Conservation (phyloP, 495 filamentous ascomycete species). For the Pyrenopolyporus hunteri region DNA sequence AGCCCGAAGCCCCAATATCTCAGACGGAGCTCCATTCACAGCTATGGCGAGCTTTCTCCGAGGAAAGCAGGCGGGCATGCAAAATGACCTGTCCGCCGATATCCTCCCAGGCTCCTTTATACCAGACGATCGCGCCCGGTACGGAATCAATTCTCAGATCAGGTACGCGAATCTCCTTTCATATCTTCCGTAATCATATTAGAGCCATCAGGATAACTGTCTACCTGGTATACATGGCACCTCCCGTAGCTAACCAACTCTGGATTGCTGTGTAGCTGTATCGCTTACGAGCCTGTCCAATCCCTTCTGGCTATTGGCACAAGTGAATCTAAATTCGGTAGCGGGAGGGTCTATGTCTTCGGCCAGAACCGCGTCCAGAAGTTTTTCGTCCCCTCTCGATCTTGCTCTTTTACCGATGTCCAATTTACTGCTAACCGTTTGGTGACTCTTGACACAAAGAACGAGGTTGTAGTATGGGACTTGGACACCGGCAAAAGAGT, state of each 20-base stretch:
- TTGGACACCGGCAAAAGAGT: conserved; percentile 64
- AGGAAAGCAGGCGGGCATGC: conserved; percentile 90
- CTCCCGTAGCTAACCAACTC: conserved; percentile 9
- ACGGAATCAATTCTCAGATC: conserved; percentile 87
- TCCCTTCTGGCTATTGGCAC: conserved; percentile 94
- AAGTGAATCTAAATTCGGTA: conserved; percentile 75
- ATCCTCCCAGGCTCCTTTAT: conserved; percentile 75
- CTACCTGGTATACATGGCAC: too few species aligned
- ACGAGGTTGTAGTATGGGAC: conserved; percentile 81
- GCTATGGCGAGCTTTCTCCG: conserved; percentile 84
- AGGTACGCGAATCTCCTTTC: conserved; percentile 49
- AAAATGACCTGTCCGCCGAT: conserved; percentile 84
- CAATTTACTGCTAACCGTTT: conserved; percentile 71
- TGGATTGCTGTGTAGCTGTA: conserved; percentile 51
- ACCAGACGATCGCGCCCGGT: conserved; percentile 82
- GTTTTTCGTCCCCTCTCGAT: conserved; percentile 70
- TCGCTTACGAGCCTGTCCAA: conserved; percentile 92
- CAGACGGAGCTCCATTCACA: too few species aligned
- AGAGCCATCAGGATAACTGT: too few species aligned
- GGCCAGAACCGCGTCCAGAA: conserved; percentile 81
- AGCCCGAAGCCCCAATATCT: too few species aligned
- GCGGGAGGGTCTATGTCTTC: conserved; percentile 87
- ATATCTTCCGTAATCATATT: neutral
- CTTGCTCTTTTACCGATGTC: conserved; percentile 46
- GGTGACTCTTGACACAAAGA: conserved; percentile 80